Evolutionary conservation across 1,139 yeast species (phyloP).

Genomic region (Kodamaea alishanica): DNA sequence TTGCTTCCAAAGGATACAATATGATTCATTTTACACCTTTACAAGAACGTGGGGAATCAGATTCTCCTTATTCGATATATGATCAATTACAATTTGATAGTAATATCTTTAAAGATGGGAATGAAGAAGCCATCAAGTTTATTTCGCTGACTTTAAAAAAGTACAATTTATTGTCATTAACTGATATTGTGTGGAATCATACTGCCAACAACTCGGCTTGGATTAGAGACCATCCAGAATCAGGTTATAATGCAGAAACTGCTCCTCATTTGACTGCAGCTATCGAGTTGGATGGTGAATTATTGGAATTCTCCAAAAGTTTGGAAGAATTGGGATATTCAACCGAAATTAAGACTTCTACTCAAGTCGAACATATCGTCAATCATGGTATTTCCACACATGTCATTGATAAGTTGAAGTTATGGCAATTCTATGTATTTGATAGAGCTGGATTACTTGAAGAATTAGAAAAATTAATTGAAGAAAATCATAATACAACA

Average conservation of each 20-base stretch:
- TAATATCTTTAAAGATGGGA: constrained; percentile 44
- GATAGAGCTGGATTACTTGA: constrained; percentile 42
- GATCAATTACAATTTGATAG: constrained; percentile 84
- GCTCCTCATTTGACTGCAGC: constrained; percentile 89
- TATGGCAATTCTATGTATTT: constrained; percentile 88
- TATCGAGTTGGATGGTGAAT: constrained; percentile 69
- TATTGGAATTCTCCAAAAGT: constrained; percentile 59
- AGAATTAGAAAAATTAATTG: constrained; percentile 39
- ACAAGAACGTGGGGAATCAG: constrained; percentile 81
- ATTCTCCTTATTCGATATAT: constrained; percentile 88
- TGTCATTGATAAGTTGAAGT: constrained; percentile 60
- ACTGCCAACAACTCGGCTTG: constrained; percentile 88
- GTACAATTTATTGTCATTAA: constrained; percentile 66
- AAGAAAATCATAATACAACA: constrained; percentile 19
- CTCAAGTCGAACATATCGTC: constrained; percentile 58
- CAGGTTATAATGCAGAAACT: constrained; percentile 80
- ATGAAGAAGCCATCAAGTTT: constrained; percentile 27
- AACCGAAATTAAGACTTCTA: constrained; percentile 41
- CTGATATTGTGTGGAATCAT: constrained; percentile 93
- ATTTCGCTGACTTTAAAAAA: constrained; percentile 45
- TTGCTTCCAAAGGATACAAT: constrained; percentile 77
- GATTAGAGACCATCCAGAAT: constrained; percentile 82
- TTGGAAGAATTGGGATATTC: constrained; percentile 60
- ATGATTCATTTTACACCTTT: constrained; percentile 96
- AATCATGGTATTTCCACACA: constrained; percentile 60